Evolutionary conservation across 176 grass and related monocot genomes (phyloP), one percentile per base, ranked within the genome.

Genomic region (Thalia dealbata): DNA sequence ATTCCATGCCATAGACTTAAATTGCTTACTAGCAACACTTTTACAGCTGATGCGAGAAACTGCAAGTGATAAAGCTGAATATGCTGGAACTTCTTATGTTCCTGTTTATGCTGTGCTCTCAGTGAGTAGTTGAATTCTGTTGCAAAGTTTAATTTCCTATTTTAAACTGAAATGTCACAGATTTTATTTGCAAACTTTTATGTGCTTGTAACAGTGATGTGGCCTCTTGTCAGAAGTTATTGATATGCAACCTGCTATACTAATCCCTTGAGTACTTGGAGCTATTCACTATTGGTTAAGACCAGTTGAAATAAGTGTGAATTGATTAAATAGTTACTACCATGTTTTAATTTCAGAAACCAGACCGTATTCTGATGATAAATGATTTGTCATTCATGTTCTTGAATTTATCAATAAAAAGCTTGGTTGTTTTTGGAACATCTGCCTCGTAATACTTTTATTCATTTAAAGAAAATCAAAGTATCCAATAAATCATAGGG

Each of bases 71-170:
- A 60, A 75, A 11, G 88, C 78, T 79, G 77, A 89, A 79, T 96
- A 79, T 85, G 81, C 75, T 16, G 90, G 80, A 85, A 87, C 84
- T 81, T 82, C 79, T 69, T 96, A 96, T 76, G 84, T 96, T 78
- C 86, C 88, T 26, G 79, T 96, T 48, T 96, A 91, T 81, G 92
- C 86, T 45, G 82, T 82, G 77, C 68, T 96, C 69, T 75, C 84
- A 54, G 92, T 96, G 78, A 96, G 86, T 89, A 23, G n/a, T 60
- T 69, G 32, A 38, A 38, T 38, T 38, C 32, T 38, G 32, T 38
- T 38, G 32, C 32, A 38, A 38, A 38, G 32, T 67, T 76, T 58
- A 76, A 59, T 5, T 87, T 68, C 52, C 14, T 50, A 76, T 35
- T 30, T 14, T 78, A 21, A 48, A 75, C 24, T 78, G 42, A 67